Conservation (phyloP, 306 rosid genomes). For the Quercus rubra region DNA sequence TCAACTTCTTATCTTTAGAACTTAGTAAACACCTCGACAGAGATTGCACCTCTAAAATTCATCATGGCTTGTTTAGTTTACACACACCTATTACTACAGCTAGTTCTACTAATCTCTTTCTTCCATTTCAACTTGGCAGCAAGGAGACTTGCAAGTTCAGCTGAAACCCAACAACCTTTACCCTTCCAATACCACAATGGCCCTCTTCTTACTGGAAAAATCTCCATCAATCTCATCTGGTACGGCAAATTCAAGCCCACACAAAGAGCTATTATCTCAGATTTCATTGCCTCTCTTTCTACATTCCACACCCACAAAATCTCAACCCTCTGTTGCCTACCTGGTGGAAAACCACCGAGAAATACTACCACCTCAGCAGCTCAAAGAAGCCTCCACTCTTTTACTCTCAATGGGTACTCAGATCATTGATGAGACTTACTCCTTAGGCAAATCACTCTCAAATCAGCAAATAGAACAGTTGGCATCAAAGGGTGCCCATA, state of each 20-base stretch:
- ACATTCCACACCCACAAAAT: conserved; percentile 1
- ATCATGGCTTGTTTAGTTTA: too few species aligned
- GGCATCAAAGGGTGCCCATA: conserved; percentile 43
- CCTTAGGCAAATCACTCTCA: conserved; percentile 54
- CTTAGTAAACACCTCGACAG: too few species aligned
- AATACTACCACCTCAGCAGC: conserved; percentile 19
- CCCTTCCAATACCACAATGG: conserved; percentile 60
- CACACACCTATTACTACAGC: too few species aligned
- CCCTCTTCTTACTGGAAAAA: conserved; percentile 47
- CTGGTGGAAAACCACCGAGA: conserved; percentile 34
- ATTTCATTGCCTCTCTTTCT: conserved; percentile 47
- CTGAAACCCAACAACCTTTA: conserved; percentile 4
- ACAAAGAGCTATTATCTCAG: conserved; percentile 42
- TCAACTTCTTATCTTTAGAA: too few species aligned
- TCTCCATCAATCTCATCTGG: conserved; percentile 53
- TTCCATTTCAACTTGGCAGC: too few species aligned
- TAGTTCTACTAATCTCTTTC: too few species aligned
- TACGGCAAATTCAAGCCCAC: conserved; percentile 53
- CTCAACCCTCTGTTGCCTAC: conserved; percentile 39
- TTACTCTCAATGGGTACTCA: conserved; percentile 40
- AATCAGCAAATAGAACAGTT: conserved; percentile 21
- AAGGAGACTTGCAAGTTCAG: too few species aligned
- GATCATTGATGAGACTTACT: conserved; percentile 28
- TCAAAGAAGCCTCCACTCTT: conserved; percentile 17
- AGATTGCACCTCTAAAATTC: not conserved